Conservation (phyloP, 2,329 filamentous ascomycete species). For the Metarhizium sp. region DNA sequence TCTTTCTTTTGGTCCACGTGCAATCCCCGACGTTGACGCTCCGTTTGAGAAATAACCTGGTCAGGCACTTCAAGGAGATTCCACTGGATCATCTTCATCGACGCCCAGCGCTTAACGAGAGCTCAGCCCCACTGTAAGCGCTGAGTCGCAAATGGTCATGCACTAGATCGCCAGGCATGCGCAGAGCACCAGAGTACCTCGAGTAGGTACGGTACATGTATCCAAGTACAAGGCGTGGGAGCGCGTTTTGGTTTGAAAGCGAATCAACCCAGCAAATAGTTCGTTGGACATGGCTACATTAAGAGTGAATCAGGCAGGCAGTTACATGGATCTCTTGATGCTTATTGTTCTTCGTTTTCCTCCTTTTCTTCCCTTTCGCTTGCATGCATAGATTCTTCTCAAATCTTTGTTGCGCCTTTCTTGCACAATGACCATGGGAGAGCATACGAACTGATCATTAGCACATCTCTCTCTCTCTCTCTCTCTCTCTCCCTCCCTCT, state of each 20-base stretch:
- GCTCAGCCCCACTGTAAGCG: neutral
- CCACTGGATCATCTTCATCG: neutral
- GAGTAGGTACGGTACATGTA: no score
- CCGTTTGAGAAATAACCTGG: neutral
- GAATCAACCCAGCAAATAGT: no score
- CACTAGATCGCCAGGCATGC: no score
- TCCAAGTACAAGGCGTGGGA: no score
- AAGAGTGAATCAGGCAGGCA: no score
- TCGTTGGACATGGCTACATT: no score
- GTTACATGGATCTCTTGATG: no score
- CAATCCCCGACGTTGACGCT: neutral
- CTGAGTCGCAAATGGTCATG: neutral
- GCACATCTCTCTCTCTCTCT: neutral
- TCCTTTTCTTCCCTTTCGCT: neutral
- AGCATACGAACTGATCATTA: neutral
- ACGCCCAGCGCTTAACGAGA: neutral
- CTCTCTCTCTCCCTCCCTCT: no score
- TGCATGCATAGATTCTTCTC: neutral
- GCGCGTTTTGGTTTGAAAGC: no score
- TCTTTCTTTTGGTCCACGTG: neutral
- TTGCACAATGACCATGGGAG: neutral
- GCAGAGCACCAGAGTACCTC: no score
- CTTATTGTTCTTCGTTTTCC: neutral
- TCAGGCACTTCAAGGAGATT: neutral
- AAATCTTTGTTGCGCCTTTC: neutral